Evolutionary conservation across 306 rosid genomes (phyloP).

Genomic region (Crotalaria pallida): DNA sequence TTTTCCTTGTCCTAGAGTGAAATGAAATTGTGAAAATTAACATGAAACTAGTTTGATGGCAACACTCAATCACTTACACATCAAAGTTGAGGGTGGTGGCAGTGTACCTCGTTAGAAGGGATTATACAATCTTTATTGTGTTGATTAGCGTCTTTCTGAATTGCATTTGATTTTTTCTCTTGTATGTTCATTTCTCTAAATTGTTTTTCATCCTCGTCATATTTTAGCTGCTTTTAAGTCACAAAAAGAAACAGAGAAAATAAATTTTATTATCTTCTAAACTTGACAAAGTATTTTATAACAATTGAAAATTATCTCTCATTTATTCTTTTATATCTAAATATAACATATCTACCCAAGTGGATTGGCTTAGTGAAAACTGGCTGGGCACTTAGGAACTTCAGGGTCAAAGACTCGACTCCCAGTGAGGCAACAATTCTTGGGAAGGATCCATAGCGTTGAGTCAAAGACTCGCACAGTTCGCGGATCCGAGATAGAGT

Average conservation of each 20-base stretch:
- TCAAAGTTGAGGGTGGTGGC: neutral
- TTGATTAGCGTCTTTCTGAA: neutral
- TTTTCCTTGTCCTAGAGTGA: constrained; percentile 30
- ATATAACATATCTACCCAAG: no score
- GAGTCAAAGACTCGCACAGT: no score
- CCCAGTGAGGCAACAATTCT: no score
- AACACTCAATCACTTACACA: neutral
- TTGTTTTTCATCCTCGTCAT: constrained; percentile 29
- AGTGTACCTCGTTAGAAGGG: constrained; percentile 20
- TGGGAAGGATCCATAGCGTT: no score
- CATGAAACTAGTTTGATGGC: neutral
- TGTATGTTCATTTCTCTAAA: constrained; percentile 14
- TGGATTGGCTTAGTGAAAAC: no score
- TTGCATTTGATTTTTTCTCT: constrained; percentile 29
- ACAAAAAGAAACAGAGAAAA: neutral
- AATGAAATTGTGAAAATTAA: neutral
- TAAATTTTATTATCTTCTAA: no score
- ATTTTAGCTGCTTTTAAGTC: constrained; percentile 32
- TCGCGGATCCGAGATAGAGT: no score
- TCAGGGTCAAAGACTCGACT: no score
- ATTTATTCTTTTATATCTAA: no score
- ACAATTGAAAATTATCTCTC: no score
- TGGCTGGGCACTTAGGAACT: no score
- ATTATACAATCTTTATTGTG: constrained; percentile 26
- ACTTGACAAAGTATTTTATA: no score